These are phyloP conservation scores for Bryoerythrophyllum caledonicum DNA, from an alignment of 225 moss, liverwort and hornwort species.

Conservation along the genomic window DNA sequence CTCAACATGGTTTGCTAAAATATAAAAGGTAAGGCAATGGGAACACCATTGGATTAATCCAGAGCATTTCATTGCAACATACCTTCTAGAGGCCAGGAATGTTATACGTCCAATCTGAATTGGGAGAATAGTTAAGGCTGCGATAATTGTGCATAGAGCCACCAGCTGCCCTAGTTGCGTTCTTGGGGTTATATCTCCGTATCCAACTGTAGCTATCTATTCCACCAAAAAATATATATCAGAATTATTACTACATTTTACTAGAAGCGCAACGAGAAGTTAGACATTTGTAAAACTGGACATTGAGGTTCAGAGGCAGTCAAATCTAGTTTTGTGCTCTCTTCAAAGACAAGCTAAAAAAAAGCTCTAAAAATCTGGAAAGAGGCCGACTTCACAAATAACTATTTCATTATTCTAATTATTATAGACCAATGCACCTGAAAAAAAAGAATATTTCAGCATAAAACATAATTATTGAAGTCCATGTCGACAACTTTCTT, in stretches of 20 bases:
- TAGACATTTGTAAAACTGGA: too few relatives aligned
- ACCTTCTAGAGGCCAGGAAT: conserved; percentile 83
- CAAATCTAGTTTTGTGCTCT: too few relatives aligned
- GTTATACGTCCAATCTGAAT: conserved; percentile 86
- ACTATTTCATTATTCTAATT: neutral
- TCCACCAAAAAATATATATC: conserved; percentile 6
- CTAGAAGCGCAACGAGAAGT: too few relatives aligned
- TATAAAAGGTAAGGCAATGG: neutral
- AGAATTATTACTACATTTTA: neutral
- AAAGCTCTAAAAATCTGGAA: too few relatives aligned
- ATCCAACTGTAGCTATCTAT: conserved; percentile 90
- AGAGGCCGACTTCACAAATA: too few relatives aligned
- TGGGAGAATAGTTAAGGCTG: conserved; percentile 72
- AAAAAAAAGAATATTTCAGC: neutral
- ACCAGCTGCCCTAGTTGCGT: conserved; percentile 78
- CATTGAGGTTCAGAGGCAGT: too few relatives aligned
- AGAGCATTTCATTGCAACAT: neutral
- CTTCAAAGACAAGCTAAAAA: too few relatives aligned
- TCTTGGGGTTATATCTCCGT: conserved; percentile 71
- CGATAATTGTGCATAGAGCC: conserved; percentile 65
- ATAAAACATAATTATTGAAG: neutral
- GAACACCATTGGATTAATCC: neutral
- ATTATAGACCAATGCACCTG: neutral
- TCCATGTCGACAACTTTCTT: neutral
- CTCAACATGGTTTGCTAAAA: neutral